A percentile compares a stretch with the other conserved stretches of the same genome.
Conservation (phyloP, 2,329 filamentous ascomycete genomes). For the Neofusicoccum sp. region DNA sequence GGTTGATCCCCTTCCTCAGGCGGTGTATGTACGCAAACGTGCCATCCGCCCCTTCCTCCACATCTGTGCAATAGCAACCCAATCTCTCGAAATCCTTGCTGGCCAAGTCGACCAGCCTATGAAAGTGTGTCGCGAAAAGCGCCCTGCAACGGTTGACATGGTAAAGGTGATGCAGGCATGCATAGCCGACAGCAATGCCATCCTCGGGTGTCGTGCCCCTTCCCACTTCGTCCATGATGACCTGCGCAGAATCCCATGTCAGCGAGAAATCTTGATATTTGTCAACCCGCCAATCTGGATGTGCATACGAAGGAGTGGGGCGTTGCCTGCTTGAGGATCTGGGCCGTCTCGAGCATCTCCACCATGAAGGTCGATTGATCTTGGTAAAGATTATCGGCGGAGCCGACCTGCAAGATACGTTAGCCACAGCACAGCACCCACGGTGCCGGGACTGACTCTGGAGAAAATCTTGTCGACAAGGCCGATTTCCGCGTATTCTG, state of each 20-base stretch:
- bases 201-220: constrained; percentile 93
- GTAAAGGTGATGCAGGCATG: constrained; percentile 82
- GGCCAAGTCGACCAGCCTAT: constrained; percentile 78
- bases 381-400: constrained; percentile 90
- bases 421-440: background rate
- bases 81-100: constrained; percentile 56
- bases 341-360: constrained; percentile 95
- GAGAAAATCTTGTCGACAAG: constrained; percentile 96
- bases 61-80: constrained; percentile 84
- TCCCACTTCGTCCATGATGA: constrained; percentile 97
- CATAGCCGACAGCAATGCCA: constrained; percentile 86
- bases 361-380: constrained; percentile 99
- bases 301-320: constrained; percentile 71
- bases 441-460: constrained; percentile 49
- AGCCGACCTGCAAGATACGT: constrained; percentile 61
- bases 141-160: constrained; percentile 75
- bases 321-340: constrained; percentile 85
- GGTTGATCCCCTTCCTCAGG: constrained; percentile 79
- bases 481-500: constrained; percentile 80
- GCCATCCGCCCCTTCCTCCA: constrained; percentile 67
- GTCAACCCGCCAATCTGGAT: background rate
- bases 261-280: background rate
- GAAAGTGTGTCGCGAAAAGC: constrained; percentile 95
- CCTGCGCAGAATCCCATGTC: constrained; percentile 19
- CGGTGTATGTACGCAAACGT: constrained; percentile 84